These are phyloP conservation scores for Melaleuca alternifolia DNA, from an alignment of 345 rosid genomes.

Conservation along the genomic window DNA sequence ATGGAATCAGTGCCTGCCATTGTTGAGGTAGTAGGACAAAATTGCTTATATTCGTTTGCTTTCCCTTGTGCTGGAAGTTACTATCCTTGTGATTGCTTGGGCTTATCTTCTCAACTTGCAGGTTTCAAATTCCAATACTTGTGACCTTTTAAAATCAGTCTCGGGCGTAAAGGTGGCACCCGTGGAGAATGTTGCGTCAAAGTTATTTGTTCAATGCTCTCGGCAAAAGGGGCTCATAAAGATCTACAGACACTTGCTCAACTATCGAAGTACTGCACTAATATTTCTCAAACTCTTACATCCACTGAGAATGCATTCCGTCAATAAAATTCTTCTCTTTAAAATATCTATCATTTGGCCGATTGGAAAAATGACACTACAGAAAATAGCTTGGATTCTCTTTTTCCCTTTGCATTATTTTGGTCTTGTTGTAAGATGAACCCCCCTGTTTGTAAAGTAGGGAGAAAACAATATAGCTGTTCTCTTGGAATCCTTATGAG, in stretches of 20 bases:
- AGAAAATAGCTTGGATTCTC: neutral
- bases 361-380: neutral
- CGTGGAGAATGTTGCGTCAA: conserved; percentile 81
- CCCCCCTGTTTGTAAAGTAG: neutral
- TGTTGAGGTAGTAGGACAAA: conserved; percentile 66
- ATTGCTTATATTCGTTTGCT: neutral
- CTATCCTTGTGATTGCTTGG: neutral
- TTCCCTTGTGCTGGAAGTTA: neutral
- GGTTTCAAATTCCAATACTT: conserved; percentile 72
- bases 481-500: neutral
- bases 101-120: conserved; percentile 10
- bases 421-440: neutral
- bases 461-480: neutral
- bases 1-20: conserved; percentile 79
- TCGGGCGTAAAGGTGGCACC: conserved; percentile 85
- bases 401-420: neutral
- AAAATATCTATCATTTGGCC: neutral
- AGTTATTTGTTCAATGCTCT: conserved; percentile 95
- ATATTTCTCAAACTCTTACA: neutral
- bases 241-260: conserved; percentile 90
- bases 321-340: neutral
- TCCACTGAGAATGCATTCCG: neutral
- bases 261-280: conserved; percentile 62
- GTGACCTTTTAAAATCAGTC: conserved; percentile 81
- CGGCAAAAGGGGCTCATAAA: conserved; percentile 89